Base-by-base conservation (phyloP, 139 green algal species). In the Micractinium sp. region DNA sequence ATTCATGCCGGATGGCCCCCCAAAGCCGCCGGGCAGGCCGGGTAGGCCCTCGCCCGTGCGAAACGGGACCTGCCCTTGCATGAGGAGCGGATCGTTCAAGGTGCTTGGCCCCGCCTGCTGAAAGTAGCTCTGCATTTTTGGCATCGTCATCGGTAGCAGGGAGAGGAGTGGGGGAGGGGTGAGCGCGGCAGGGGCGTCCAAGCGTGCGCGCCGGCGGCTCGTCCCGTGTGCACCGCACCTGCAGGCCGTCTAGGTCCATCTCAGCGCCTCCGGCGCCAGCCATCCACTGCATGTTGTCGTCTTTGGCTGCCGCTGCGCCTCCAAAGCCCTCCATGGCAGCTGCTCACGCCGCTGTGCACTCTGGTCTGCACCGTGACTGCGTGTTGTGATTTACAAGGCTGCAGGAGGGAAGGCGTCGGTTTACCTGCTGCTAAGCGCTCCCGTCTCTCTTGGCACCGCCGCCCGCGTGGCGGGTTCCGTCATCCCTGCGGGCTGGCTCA, bases 31-130 rank as follows among this genome's bases (percentile, higher is more conserved):
- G 0, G 47, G 85, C 41, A 82, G 53, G 31, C 53, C 71, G 13
- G 71, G 78, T 23, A 67, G 78, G 38, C 77, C 77, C 39, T 7
- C 25, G 31, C 41, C 39, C 25, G 20, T 38, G 9, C 83, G 83
- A n/a, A 88, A 88, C 5, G 56, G 81, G 22, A 73, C 56, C 35
- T 85, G 81, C 33, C 33, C 81, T 85, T 87, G 82, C 61, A 77
- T 77, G 15, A 80, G 71, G 1, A 87, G 67, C 25, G 66, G 66
- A 31, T 87, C 66, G 25, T 36, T 29, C 83, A 87, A 18, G 15
- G 27, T 15, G 63, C 67, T 75, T 4, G 83, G 38, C 7, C 69
- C 56, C 5, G 82, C 23, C 36, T 77, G 63, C 18, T 71, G 35
- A 31, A 87, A 87, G 83, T 81, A 87, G 38, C 18, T 69, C 83